A percentile compares a stretch with the other conserved stretches of the same genome.
These are phyloP conservation scores for Penicillium odoratum DNA, from an alignment of 495 filamentous ascomycete genomes.

Conservation along the genomic window DNA sequence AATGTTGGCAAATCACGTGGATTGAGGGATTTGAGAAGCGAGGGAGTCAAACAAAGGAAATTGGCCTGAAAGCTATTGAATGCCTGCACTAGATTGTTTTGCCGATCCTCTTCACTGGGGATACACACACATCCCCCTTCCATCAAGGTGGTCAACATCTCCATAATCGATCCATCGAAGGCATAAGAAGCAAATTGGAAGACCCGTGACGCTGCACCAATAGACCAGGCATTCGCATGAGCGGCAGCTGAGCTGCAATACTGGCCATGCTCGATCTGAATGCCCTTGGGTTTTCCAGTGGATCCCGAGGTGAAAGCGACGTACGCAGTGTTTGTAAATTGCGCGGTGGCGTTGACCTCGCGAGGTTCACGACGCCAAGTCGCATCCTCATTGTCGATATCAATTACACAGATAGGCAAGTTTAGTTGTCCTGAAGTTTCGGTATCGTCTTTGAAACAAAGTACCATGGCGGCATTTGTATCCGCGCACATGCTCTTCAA, in stretches of 20 bases:
- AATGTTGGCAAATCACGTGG: too few species aligned
- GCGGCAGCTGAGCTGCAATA: constrained; percentile 4
- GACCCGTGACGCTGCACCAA: constrained; percentile 38
- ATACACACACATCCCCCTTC: constrained; percentile 41
- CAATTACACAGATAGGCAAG: not conserved
- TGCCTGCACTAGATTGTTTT: not conserved
- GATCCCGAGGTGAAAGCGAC: constrained; percentile 32
- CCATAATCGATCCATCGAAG: constrained; percentile 43
- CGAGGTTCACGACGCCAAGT: not conserved
- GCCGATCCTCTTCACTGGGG: constrained; percentile 20
- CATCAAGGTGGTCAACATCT: constrained; percentile 39
- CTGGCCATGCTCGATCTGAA: constrained; percentile 21
- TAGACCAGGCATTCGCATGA: constrained; percentile 17
- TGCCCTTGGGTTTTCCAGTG: constrained; percentile 41
- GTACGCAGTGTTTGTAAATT: not conserved
- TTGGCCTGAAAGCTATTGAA: too few species aligned
- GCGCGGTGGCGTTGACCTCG: not conserved
- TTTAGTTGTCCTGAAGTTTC: not conserved
- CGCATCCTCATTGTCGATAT: not conserved
- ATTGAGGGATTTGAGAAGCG: too few species aligned
- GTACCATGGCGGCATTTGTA: too few species aligned
- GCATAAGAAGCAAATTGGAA: constrained; percentile 47
- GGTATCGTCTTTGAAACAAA: too few species aligned
- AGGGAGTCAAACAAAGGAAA: too few species aligned
- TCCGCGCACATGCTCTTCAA: constrained; percentile 36